These are phyloP conservation scores for Wickerhamiella siamensis DNA, from an alignment of 805 yeast genomes.

Conservation along the genomic window DNA sequence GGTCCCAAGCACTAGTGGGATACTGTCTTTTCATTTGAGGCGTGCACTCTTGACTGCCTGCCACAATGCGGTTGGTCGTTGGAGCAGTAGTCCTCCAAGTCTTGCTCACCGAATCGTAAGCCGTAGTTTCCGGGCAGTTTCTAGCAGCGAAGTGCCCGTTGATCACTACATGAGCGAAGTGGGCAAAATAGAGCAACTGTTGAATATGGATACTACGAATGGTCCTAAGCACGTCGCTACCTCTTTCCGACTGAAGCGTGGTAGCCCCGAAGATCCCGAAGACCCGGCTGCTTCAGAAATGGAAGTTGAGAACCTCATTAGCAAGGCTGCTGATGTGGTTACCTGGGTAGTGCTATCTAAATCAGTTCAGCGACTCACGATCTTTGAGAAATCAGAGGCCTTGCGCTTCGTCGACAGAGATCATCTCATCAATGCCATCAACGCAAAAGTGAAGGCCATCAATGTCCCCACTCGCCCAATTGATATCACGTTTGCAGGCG, in stretches of 20 bases:
- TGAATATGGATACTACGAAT: neutral
- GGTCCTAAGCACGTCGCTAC: neutral
- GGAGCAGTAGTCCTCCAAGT: neutral
- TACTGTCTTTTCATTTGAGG: slow-evolving; percentile 1
- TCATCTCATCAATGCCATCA: neutral
- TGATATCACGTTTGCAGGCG: neutral
- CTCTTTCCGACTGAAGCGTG: no score
- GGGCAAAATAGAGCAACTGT: neutral
- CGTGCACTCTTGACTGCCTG: neutral
- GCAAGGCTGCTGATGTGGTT: neutral
- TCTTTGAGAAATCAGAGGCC: neutral
- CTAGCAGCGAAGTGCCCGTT: no score
- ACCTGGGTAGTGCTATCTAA: neutral
- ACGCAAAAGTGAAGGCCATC: neutral
- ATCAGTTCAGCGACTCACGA: neutral
- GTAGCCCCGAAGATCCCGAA: no score
- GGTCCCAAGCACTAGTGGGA: neutral
- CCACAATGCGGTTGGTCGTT: no score
- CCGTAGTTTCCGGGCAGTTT: neutral
- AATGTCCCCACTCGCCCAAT: neutral
- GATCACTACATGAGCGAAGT: neutral
- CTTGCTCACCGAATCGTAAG: neutral
- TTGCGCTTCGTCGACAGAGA: neutral
- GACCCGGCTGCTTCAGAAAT: no score
- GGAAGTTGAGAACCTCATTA: neutral